Percentiles rank a stretch among this genome's conserved stretches.
phyloP scores from a whole-genome alignment of 192 early-diverging fungal genomes.

The Paraglomus occultum region DNA sequence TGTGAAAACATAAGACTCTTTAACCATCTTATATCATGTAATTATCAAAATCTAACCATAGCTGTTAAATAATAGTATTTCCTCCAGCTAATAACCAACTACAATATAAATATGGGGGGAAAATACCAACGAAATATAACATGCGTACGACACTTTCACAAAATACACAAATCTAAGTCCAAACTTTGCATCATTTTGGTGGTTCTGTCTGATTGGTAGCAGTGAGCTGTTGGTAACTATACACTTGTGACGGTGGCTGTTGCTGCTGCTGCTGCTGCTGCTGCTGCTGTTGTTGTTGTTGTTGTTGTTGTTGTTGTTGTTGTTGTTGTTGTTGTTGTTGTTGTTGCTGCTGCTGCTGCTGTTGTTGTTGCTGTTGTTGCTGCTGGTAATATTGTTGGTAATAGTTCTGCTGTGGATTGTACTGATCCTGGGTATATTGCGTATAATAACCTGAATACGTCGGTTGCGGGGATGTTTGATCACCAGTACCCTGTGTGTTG shows the following conservation, averaged over 20 bases:
- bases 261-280: constrained; percentile 1
- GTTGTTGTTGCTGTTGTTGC: constrained; percentile 9
- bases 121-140: too few relatives aligned
- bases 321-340: constrained; percentile 23
- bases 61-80: too few relatives aligned
- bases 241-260: neutral
- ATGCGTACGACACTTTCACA: too few relatives aligned
- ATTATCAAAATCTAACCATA: too few relatives aligned
- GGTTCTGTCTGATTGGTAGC: constrained; percentile 5
- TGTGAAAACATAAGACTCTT: too few relatives aligned
- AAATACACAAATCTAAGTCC: too few relatives aligned
- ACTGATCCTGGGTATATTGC: constrained; percentile 26
- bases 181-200: neutral
- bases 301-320: constrained; percentile 5
- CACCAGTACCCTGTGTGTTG: neutral
- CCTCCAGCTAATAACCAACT: too few relatives aligned
- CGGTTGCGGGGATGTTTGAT: constrained; percentile 20
- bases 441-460: constrained; percentile 16
- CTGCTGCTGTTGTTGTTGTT: constrained; percentile 4
- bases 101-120: too few relatives aligned
- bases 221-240: constrained; percentile 9
- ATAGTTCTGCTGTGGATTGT: constrained; percentile 24
- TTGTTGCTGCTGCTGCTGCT: constrained; percentile 1
- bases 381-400: constrained; percentile 25
- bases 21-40: too few relatives aligned